phyloP scores from a whole-genome alignment of 2,329 filamentous ascomycete species.

The Xylariaceae sp. region DNA sequence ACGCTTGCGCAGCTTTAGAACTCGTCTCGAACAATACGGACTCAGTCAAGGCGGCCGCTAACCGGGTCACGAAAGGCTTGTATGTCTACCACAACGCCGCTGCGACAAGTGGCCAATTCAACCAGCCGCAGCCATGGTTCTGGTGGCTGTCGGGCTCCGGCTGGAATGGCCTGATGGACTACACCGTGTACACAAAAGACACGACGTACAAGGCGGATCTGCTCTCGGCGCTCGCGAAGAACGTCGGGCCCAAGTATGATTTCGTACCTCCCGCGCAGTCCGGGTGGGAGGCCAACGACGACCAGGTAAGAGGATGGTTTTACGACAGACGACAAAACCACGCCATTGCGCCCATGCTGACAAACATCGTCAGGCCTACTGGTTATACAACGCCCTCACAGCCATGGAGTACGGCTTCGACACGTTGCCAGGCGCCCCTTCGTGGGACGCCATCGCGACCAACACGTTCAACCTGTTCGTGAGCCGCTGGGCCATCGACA shows the following conservation, averaged over 20 bases:
- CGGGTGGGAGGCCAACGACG: slow-evolving; percentile 59
- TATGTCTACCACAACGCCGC: slow-evolving; percentile 39
- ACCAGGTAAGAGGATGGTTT: slow-evolving; percentile 57
- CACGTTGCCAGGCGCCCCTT: slow-evolving; percentile 41
- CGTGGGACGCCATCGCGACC: slow-evolving; percentile 62
- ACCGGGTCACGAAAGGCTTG: slow-evolving; percentile 38
- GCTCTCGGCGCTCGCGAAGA: slow-evolving; percentile 50
- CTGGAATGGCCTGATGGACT: slow-evolving; percentile 45
- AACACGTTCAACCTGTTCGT: slow-evolving; percentile 62
- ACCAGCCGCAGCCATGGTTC: slow-evolving; percentile 42
- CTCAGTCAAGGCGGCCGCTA: slow-evolving; percentile 37
- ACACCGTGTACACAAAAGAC: slow-evolving; percentile 52
- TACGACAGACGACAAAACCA: no score
- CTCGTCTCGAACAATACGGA: slow-evolving; percentile 31
- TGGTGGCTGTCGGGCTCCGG: slow-evolving; percentile 45
- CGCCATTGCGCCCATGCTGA: no score
- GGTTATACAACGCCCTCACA: slow-evolving; percentile 62
- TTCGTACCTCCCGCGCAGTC: slow-evolving; percentile 57
- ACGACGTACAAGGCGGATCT: slow-evolving; percentile 54
- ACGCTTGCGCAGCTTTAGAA: slow-evolving; percentile 30
- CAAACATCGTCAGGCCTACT: slow-evolving; percentile 45
- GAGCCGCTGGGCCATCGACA: slow-evolving; percentile 55
- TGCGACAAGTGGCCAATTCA: slow-evolving; percentile 42
- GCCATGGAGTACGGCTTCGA: slow-evolving; percentile 62
- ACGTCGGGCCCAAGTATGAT: slow-evolving; percentile 53